phyloP scores from a whole-genome alignment of 1,139 yeast genomes.

The Nakaseomyces uthaithaninus region DNA sequence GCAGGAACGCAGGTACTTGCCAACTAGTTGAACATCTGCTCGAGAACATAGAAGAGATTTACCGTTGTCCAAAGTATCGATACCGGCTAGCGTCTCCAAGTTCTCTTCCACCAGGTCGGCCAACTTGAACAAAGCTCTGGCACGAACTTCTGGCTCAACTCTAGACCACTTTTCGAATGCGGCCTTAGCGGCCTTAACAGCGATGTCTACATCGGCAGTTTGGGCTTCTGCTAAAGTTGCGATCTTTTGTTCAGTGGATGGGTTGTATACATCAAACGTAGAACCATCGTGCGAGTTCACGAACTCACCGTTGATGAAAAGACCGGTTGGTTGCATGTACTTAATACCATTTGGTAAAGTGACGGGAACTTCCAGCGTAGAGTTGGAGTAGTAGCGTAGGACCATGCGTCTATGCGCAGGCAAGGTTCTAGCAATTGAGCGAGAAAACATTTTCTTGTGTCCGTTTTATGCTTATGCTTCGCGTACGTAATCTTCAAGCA shows the following conservation, averaged over 20 bases:
- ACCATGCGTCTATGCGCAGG: constrained; percentile 10
- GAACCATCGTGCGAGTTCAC: constrained; percentile 36
- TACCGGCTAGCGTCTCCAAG: constrained; percentile 43
- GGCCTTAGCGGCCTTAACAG: constrained; percentile 40
- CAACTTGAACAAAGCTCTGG: constrained; percentile 45
- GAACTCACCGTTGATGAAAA: constrained; percentile 43
- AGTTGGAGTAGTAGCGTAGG: constrained; percentile 29
- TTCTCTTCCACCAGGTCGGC: constrained; percentile 55
- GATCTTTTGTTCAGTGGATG: constrained; percentile 41
- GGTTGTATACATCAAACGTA: constrained; percentile 39
- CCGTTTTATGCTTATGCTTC: neutral
- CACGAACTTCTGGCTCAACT: constrained; percentile 44
- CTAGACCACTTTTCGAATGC: constrained; percentile 40
- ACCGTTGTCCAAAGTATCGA: constrained; percentile 74
- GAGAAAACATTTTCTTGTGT: constrained; percentile 13
- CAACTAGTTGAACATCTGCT: constrained; percentile 51
- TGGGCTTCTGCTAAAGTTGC: constrained; percentile 41
- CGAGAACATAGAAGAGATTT: constrained; percentile 49
- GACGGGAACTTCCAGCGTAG: constrained; percentile 42
- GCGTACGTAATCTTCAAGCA: neutral
- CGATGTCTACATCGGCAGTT: constrained; percentile 41
- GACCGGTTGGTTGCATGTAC: constrained; percentile 47
- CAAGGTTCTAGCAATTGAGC: constrained; percentile 13
- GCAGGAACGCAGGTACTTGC: constrained; percentile 53
- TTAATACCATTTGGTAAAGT: constrained; percentile 47